Base-by-base conservation (phyloP, 805 yeast genomes). In the Kluyveromyces aestuarii region DNA sequence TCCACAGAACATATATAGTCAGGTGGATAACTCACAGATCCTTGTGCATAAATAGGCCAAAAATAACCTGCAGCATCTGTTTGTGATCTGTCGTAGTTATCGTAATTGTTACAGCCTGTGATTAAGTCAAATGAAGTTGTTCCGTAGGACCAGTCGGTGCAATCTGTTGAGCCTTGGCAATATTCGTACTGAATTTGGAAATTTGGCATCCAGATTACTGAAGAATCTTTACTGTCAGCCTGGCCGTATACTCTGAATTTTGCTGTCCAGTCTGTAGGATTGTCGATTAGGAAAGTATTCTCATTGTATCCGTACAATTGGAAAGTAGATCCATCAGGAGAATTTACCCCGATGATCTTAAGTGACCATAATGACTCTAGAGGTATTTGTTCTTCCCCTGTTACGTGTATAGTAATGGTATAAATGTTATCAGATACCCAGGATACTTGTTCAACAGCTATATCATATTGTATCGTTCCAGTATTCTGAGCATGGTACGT, bases 201-300 rank as follows among this genome's bases (percentile, higher is more conserved):
- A 17, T 50, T 48, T 19, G 61, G 61, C 53, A 58, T 44, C 57
- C 57, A 53, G 4, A 53, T 49, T 1, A 40, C 46, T 14, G 51
- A 46, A 1, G 46, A n/a, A 8, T 51, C 50, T 2, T 38, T 16
- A 8, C 48, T 40, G 9, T 40, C 33, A 6, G 49, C 11, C 17
- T 27, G 40, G 10, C 50, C 58, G 21, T 53, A 47, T 2, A 57
- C 55, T 21, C 50, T 45, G 41, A 58, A 55, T 13, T 59, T 55
- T 2, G 55, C 51, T 2, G 53, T 52, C 38, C 44, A 58, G 39
- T 58, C 57, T 2, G 61, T 55, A 37, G 62, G 62, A 39, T 49
- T 46, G 21, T 44, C 47, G 18, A 51, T 48, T 11, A 46, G 17
- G 17, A 40, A 47, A 16, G 50, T 46, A 4, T 50, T 47, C 25